Evolutionary conservation across 2,329 filamentous ascomycete species (phyloP).

Genomic region (Curvularia eragrostidis): DNA sequence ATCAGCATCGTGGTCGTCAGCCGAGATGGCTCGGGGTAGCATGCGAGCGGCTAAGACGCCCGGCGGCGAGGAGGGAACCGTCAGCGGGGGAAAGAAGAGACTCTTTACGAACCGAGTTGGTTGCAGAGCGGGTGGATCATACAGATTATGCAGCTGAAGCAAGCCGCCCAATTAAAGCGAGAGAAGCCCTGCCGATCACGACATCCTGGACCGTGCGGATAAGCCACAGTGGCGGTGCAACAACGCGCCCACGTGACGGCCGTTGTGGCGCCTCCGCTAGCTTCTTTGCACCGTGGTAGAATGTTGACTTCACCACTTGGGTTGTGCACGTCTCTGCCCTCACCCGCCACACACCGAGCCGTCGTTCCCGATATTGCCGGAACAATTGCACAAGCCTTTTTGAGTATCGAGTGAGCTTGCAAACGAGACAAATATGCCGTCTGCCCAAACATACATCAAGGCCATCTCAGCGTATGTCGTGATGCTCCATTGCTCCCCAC

Average conservation of each 20-base stretch:
- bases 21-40: constrained; percentile 8
- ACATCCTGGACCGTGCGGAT: not conserved
- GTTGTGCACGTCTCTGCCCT: constrained; percentile 8
- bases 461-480: constrained; percentile 43
- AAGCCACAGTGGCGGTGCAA: constrained; percentile 7
- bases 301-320: constrained; percentile 17
- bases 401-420: not conserved
- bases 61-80: constrained; percentile 25
- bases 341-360: not conserved
- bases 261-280: constrained; percentile 11
- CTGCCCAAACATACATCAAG: constrained; percentile 41
- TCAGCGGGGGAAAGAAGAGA: constrained; percentile 27
- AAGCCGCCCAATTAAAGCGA: constrained; percentile 10
- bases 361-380: not conserved
- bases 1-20: not conserved
- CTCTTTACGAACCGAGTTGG: constrained; percentile 33
- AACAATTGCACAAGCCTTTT: not conserved
- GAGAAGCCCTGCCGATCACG: constrained; percentile 5
- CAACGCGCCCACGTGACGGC: not conserved
- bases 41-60: constrained; percentile 36
- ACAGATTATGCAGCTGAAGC: constrained; percentile 13
- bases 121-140: constrained; percentile 34
- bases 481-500: constrained; percentile 5
- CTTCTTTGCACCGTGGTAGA: constrained; percentile 9
- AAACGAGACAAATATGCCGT: constrained; percentile 32